Base-by-base conservation (phyloP, 306 rosid genomes). In the Lathyrus sativus region DNA sequence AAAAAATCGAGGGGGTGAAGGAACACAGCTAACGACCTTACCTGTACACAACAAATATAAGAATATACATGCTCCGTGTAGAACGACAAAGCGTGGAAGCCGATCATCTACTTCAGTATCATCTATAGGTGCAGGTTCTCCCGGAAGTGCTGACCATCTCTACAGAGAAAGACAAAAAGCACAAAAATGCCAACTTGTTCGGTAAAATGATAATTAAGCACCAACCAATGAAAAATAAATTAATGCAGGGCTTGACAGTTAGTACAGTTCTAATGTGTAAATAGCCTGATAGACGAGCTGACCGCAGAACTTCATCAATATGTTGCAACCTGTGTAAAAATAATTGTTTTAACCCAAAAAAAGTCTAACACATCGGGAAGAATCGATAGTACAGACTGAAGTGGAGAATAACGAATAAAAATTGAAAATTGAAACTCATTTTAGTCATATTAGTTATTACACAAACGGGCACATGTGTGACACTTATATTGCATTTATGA, bases 1-100 rank as follows among this genome's bases (percentile, higher is more conserved):
- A 26, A 7, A 61, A 37, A 64, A 64, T 35, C 46, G 10, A 51
- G 11, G 13, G n/a, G 18, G 38, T 72, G 37, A 72, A 76, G 37
- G 61, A 77, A 65, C 19, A 26, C n/a, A 18, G 49, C 60, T 49
- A 44, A 44, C 26, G 38, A 11, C 19, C 66, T 70, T 85, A 93
- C 97, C 99, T 72, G 99, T 90, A 29, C 88, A 90, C 12, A 76
- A 64, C 50, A 88, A 70, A 76, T 85, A 93, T 80, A 93, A 81
- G 79, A 86, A 93, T 61, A 93, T 62, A 71, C 99, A 93, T 15
- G 67, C 61, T 41, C 99, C 99, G 31, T 93, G 97, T n/a, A 93
- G 88, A 80, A 90, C 92, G 8, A 87, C 84, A 64, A 93, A 93
- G 67, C 99, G 99, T 39, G 99, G 97, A 78, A 90, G 96, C 99